These are phyloP conservation scores for Cardamine chenopodiifolia DNA, from an alignment of 345 rosid genomes.

Conservation along the genomic window DNA sequence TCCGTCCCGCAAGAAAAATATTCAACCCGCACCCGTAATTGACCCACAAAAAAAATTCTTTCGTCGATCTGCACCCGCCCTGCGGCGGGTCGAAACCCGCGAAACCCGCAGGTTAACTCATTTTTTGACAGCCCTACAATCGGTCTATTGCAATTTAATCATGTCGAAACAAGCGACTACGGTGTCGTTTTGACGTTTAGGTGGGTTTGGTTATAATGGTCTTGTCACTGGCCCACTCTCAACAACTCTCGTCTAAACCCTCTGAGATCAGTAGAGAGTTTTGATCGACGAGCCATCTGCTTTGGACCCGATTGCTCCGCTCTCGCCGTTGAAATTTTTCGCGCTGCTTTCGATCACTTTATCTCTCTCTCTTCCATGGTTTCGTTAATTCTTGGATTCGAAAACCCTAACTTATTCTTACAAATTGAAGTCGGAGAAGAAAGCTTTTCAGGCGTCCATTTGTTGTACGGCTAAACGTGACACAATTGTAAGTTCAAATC, in stretches of 20 bases:
- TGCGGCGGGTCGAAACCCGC: no score
- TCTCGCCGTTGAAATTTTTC: conserved; percentile 62
- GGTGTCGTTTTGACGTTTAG: conserved; percentile 19
- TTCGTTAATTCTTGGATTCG: conserved; percentile 35
- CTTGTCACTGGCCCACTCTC: conserved; percentile 30
- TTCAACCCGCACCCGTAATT: no score
- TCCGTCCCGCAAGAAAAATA: no score
- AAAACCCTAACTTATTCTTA: conserved; percentile 45
- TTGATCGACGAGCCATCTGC: conserved; percentile 26
- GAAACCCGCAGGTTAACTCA: no score
- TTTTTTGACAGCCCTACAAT: no score
- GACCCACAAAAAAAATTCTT: no score
- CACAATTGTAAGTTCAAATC: conserved; percentile 45
- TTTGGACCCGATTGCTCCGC: conserved; percentile 46
- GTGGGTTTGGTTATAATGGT: conserved; percentile 38
- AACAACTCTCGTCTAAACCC: conserved; percentile 25
- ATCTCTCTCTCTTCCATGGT: conserved; percentile 41
- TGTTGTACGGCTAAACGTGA: conserved; percentile 32
- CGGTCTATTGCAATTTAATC: no score
- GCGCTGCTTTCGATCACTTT: conserved; percentile 55
- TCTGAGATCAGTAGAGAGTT: conserved; percentile 2
- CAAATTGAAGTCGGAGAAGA: conserved; percentile 36
- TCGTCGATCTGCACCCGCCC: no score
- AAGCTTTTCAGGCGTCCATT: conserved; percentile 43
- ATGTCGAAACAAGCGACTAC: no score